phyloP scores from a whole-genome alignment of 1,284 basidiomycete species.

The Meira nashicola region DNA sequence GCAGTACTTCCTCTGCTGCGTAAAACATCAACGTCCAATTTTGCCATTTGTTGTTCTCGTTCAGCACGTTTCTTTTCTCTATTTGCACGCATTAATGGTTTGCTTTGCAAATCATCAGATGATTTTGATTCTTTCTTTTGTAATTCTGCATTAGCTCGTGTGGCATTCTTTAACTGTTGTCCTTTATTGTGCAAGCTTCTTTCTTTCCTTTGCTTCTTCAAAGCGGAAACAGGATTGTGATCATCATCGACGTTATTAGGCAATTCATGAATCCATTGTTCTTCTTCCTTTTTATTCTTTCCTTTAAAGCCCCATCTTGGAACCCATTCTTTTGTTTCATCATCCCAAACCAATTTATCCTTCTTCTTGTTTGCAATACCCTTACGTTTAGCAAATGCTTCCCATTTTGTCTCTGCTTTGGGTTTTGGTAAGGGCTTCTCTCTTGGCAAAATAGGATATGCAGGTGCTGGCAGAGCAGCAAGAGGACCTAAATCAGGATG shows the following conservation, averaged over 20 bases:
- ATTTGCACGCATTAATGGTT: neutral
- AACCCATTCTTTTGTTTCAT: constrained; percentile 89
- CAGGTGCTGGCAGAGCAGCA: constrained; percentile 66
- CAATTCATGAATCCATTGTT: constrained; percentile 88
- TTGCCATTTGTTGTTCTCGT: constrained; percentile 63
- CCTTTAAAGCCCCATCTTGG: constrained; percentile 74
- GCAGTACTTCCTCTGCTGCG: constrained; percentile 80
- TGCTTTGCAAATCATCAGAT: neutral
- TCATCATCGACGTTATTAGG: constrained; percentile 70
- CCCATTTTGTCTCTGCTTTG: constrained; percentile 93
- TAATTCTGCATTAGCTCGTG: constrained; percentile 57
- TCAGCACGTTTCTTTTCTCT: constrained; percentile 25
- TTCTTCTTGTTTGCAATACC: constrained; percentile 72
- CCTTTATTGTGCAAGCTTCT: constrained; percentile 78
- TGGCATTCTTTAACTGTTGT: constrained; percentile 74
- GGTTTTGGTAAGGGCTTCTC: constrained; percentile 88
- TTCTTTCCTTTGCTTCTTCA: constrained; percentile 71
- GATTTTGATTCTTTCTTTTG: constrained; percentile 29
- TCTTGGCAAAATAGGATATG: constrained; percentile 59
- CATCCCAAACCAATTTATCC: constrained; percentile 82
- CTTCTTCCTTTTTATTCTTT: constrained; percentile 82
- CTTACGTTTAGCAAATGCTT: constrained; percentile 87
- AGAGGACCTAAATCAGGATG: constrained; percentile 74
- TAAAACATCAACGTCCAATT: constrained; percentile 73
- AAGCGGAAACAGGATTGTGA: constrained; percentile 71